Evolutionary conservation across 2,329 filamentous ascomycete genomes (phyloP).

Genomic region (Trichophaea hybrida): DNA sequence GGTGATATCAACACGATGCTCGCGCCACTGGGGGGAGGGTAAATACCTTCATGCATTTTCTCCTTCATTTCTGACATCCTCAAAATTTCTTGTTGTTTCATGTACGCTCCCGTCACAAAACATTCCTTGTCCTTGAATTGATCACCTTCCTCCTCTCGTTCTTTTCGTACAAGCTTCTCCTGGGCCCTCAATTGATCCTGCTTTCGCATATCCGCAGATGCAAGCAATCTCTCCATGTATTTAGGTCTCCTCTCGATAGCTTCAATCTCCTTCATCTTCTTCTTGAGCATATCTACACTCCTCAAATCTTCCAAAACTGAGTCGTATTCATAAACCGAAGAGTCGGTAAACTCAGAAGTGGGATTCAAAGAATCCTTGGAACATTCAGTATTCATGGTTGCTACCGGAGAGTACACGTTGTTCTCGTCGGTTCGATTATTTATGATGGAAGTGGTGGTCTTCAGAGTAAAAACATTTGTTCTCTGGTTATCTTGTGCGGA

Average conservation of each 20-base stretch:
- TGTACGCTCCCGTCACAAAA: conserved; percentile 74
- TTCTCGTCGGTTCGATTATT: conserved; percentile 27
- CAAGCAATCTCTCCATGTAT: conserved; percentile 62
- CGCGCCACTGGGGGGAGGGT: neutral
- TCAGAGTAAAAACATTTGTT: conserved; percentile 27
- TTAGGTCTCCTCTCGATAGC: conserved; percentile 52
- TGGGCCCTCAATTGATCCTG: conserved; percentile 64
- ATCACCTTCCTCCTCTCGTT: conserved; percentile 66
- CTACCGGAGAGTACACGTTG: conserved; percentile 35
- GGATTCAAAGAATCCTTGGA: conserved; percentile 36
- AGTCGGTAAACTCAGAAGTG: conserved; percentile 48
- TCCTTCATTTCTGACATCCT: conserved; percentile 57
- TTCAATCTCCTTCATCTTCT: conserved; percentile 39
- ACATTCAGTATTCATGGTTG: conserved; percentile 30
- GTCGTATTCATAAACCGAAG: conserved; percentile 75
- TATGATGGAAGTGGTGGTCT: no score
- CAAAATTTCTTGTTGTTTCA: conserved; percentile 65
- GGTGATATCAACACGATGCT: neutral
- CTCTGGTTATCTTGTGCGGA: no score
- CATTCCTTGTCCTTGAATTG: conserved; percentile 71
- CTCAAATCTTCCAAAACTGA: conserved; percentile 65
- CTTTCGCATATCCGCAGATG: conserved; percentile 60
- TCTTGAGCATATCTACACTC: conserved; percentile 40
- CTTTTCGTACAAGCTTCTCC: conserved; percentile 64
- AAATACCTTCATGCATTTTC: conserved; percentile 40